phyloP scores from a whole-genome alignment of 805 yeast genomes.

The Schizosaccharomyces osmophilus region DNA sequence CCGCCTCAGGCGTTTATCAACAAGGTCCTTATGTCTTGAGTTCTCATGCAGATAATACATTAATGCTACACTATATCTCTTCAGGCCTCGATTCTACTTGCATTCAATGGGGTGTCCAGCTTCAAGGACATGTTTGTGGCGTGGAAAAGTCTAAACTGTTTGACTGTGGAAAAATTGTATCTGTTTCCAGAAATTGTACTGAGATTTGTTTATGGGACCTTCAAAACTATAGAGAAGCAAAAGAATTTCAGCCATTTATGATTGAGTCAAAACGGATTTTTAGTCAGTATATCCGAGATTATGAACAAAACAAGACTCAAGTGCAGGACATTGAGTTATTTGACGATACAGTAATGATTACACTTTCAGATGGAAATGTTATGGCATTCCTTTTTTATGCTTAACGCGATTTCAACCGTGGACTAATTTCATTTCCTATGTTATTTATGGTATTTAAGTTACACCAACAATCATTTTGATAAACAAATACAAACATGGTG shows the following conservation, averaged over 20 bases:
- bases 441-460: too few species aligned
- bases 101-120: not conserved
- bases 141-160: not conserved
- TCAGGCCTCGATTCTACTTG: not conserved
- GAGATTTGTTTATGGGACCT: not conserved
- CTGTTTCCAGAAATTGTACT: not conserved
- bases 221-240: not conserved
- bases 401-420: not conserved
- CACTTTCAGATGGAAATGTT: not conserved
- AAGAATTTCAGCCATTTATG: not conserved
- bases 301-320: not conserved
- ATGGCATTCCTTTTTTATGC: not conserved
- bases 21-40: not conserved
- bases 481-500: too few species aligned
- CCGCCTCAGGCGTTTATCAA: not conserved
- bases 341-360: not conserved
- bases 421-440: too few species aligned
- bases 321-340: not conserved
- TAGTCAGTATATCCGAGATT: too few species aligned
- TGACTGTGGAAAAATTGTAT: not conserved
- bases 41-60: not conserved
- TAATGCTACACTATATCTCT: not conserved
- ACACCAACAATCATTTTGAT: too few species aligned
- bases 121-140: not conserved
- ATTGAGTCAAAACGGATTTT: too few species aligned